Percentiles rank a stretch among this genome's conserved stretches.
These are phyloP conservation scores for Achaetomiella virescens DNA, from an alignment of 495 filamentous ascomycete species.

Conservation along the genomic window DNA sequence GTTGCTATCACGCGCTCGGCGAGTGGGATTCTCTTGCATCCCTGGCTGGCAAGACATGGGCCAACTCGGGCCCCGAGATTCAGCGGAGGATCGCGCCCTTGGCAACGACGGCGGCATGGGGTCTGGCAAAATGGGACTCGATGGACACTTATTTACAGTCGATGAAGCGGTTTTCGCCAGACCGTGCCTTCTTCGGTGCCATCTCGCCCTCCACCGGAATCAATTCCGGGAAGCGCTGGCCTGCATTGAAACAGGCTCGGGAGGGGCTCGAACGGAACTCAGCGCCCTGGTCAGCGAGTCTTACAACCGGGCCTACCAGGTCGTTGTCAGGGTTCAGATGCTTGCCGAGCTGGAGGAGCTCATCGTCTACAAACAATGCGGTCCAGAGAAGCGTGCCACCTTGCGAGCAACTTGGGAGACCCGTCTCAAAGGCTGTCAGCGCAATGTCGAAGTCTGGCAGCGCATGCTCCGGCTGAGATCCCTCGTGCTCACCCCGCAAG, in stretches of 20 bases:
- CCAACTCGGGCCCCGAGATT: constrained; percentile 74
- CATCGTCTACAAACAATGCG: constrained; percentile 91
- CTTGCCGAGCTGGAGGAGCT: constrained; percentile 97
- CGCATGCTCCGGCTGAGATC: constrained; percentile 92
- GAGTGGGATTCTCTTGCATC: constrained; percentile 91
- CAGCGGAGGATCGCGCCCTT: constrained; percentile 83
- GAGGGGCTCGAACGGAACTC: constrained; percentile 93
- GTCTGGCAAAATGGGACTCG: constrained; percentile 88
- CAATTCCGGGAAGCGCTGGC: constrained; percentile 80
- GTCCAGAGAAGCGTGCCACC: constrained; percentile 79
- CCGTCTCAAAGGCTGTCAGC: constrained; percentile 87
- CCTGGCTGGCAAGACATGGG: constrained; percentile 89
- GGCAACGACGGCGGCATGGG: constrained; percentile 96
- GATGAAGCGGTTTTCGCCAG: constrained; percentile 88
- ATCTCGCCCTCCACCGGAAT: constrained; percentile 91
- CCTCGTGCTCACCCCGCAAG: constrained; percentile 79
- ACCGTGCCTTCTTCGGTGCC: constrained; percentile 94
- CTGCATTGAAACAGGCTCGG: constrained; percentile 84
- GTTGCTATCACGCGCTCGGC: constrained; percentile 91
- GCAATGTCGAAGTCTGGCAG: constrained; percentile 97
- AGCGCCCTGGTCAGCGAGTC: constrained; percentile 92
- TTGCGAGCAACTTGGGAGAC: constrained; percentile 94
- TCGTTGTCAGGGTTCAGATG: constrained; percentile 97
- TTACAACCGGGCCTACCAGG: constrained; percentile 92
- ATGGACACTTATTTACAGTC: constrained; percentile 95